Evolutionary conservation across 805 yeast genomes (phyloP).

Genomic region (Isabelozyma pseudorhagii): DNA sequence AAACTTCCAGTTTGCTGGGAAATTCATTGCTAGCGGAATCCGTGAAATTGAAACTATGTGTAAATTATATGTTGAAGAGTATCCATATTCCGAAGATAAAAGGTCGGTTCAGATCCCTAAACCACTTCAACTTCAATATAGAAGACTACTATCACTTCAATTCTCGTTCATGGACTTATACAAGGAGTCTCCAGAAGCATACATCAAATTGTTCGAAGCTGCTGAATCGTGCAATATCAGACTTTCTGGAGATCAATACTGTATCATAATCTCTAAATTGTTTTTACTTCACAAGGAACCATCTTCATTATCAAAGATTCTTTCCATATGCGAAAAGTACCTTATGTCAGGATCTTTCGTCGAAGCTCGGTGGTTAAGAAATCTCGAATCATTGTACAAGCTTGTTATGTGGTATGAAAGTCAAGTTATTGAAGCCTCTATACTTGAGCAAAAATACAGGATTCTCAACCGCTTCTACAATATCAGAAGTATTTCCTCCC

Average conservation of each 20-base stretch:
- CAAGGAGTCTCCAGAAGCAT: slow-evolving; percentile 5
- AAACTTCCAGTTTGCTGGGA: slow-evolving; percentile 16
- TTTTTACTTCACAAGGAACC: neutral
- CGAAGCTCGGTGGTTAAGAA: slow-evolving; percentile 17
- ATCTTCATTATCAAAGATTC: slow-evolving; percentile 8
- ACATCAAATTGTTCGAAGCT: slow-evolving; percentile 5
- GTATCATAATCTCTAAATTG: slow-evolving; percentile 9
- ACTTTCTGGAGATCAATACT: slow-evolving; percentile 18
- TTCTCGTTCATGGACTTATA: slow-evolving; percentile 7
- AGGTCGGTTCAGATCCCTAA: slow-evolving; percentile 12
- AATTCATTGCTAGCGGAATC: slow-evolving; percentile 23
- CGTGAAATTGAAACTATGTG: slow-evolving; percentile 17
- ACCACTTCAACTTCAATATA: slow-evolving; percentile 14
- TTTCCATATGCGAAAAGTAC: slow-evolving; percentile 25
- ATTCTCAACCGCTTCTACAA: slow-evolving; percentile 26
- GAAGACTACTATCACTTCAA: slow-evolving; percentile 14
- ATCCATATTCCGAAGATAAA: slow-evolving; percentile 12
- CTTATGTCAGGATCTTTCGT: slow-evolving; percentile 29
- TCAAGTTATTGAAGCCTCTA: slow-evolving; percentile 9
- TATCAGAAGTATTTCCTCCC: slow-evolving; percentile 9
- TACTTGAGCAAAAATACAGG: slow-evolving; percentile 11
- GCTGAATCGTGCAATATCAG: slow-evolving; percentile 6
- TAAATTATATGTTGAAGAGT: slow-evolving; percentile 9
- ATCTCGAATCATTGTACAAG: slow-evolving; percentile 24
- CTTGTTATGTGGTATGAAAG: slow-evolving; percentile 18